phyloP scores from a whole-genome alignment of 2,329 filamentous ascomycete species.

The Aspergillus glaucus region DNA sequence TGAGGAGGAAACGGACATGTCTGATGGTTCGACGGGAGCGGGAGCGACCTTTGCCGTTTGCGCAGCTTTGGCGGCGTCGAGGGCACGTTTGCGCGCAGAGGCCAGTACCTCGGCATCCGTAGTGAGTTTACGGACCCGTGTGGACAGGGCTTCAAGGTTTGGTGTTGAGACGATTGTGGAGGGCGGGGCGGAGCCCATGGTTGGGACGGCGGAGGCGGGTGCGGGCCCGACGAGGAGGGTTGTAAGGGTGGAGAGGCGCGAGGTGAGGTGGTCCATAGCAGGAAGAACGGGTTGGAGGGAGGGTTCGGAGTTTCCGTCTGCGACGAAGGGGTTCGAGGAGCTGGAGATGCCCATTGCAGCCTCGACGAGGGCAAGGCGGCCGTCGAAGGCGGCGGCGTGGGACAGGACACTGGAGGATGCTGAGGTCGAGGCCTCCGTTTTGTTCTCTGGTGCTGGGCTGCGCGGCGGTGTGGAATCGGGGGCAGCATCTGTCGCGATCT shows the following conservation, averaged over 20 bases:
- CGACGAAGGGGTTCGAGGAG: conserved; percentile 52
- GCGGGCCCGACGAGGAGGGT: conserved; percentile 34
- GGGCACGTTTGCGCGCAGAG: conserved; percentile 37
- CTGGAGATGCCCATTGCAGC: conserved; percentile 71
- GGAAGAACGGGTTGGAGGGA: conserved; percentile 64
- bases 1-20: conserved; percentile 20
- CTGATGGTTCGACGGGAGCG: conserved; percentile 23
- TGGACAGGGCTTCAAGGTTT: conserved; percentile 39
- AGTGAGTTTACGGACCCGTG: conserved; percentile 39
- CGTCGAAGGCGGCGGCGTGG: conserved; percentile 82
- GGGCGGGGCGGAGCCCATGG: conserved; percentile 12
- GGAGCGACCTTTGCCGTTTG: conserved; percentile 33
- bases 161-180: conserved; percentile 31
- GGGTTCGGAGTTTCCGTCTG: conserved; percentile 45
- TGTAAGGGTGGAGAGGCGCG: conserved; percentile 69
- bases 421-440: conserved; percentile 5
- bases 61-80: conserved; percentile 36
- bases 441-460: conserved; percentile 3
- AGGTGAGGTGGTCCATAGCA: conserved; percentile 71
- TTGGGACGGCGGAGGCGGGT: conserved; percentile 22
- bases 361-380: conserved; percentile 71
- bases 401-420: conserved; percentile 54
- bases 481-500: conserved; percentile 18
- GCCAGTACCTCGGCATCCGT: conserved; percentile 40
- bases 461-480: conserved; percentile 2